A percentile compares a stretch with the other conserved stretches of the same genome.
phyloP scores from a whole-genome alignment of 176 grass and related monocot species.

The Triticum dicoccoides region DNA sequence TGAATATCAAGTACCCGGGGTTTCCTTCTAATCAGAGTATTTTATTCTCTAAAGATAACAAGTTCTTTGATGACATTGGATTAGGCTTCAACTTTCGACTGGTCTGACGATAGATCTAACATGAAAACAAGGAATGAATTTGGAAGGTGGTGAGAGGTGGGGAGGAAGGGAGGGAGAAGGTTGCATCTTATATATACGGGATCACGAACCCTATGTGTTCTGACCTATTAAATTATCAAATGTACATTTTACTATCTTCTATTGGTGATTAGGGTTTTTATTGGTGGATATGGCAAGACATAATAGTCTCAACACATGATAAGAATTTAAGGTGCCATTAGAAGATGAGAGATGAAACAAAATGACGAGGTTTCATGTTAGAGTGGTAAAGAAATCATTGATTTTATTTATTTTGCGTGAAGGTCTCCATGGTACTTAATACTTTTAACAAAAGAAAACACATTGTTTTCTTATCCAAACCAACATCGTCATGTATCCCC shows the following conservation, averaged over 20 bases:
- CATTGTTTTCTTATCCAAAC: too few species aligned
- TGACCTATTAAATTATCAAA: background rate
- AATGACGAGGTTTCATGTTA: too few species aligned
- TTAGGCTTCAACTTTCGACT: background rate
- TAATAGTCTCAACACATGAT: too few species aligned
- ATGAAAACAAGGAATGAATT: background rate
- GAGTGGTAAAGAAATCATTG: too few species aligned
- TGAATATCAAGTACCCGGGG: background rate
- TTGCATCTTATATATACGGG: background rate
- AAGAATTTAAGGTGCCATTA: too few species aligned
- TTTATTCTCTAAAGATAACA: background rate
- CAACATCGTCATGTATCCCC: too few species aligned
- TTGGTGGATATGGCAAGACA: too few species aligned
- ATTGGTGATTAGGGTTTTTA: too few species aligned
- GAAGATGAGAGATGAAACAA: too few species aligned
- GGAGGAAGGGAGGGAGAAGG: background rate
- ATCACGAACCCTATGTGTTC: background rate
- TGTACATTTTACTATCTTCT: background rate
- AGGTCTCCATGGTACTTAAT: background rate
- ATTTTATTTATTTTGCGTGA: background rate
- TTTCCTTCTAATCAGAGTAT: background rate
- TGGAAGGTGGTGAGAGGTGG: background rate
- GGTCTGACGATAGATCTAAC: too few species aligned
- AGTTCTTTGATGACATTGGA: background rate
- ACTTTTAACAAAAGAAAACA: too few species aligned